Evolutionary conservation across 176 grass and related monocot genomes (phyloP).

Genomic region (Musa beccarii): DNA sequence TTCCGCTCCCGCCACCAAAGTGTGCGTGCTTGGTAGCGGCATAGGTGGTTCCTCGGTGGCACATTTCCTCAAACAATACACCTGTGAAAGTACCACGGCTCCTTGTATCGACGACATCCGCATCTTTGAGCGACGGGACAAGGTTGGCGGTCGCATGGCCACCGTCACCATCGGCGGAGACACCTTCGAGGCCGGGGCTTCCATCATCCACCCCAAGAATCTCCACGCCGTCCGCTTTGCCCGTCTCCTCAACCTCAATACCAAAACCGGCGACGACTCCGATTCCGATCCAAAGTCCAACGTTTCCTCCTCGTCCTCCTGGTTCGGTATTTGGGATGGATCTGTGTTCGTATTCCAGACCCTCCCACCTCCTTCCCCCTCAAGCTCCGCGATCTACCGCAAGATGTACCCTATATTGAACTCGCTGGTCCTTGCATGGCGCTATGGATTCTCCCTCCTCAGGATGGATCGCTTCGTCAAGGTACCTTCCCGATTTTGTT

Average conservation of each 20-base stretch:
- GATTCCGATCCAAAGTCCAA: conserved; percentile 21
- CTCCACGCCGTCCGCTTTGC: conserved; percentile 59
- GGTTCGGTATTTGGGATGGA: conserved; percentile 83
- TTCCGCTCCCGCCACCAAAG: conserved; percentile 19
- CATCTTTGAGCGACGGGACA: conserved; percentile 53
- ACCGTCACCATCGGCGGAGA: conserved; percentile 48
- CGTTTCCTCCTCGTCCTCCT: conserved; percentile 20
- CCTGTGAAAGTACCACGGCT: conserved; percentile 16
- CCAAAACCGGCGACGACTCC: conserved; percentile 6
- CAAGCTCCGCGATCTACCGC: conserved; percentile 39
- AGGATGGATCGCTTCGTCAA: conserved; percentile 54
- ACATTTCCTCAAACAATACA: conserved; percentile 72
- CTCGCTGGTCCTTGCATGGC: conserved; percentile 37
- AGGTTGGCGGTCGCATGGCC: conserved; percentile 58
- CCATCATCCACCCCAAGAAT: conserved; percentile 70
- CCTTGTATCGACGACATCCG: conserved; percentile 28
- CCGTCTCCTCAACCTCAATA: conserved; percentile 37
- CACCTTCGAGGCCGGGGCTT: conserved; percentile 61
- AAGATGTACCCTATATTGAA: conserved; percentile 44
- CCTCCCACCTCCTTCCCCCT: conserved; percentile 34
- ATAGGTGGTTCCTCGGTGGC: conserved; percentile 71
- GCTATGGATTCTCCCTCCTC: conserved; percentile 65
- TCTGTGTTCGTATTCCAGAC: conserved; percentile 54
- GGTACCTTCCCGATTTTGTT: conserved; percentile 11
- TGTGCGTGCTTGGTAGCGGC: conserved; percentile 71